Evolutionary conservation across 306 rosid genomes (phyloP), one percentile per base, ranked within the genome.

Genomic region (Psophocarpus tetragonolobus): DNA sequence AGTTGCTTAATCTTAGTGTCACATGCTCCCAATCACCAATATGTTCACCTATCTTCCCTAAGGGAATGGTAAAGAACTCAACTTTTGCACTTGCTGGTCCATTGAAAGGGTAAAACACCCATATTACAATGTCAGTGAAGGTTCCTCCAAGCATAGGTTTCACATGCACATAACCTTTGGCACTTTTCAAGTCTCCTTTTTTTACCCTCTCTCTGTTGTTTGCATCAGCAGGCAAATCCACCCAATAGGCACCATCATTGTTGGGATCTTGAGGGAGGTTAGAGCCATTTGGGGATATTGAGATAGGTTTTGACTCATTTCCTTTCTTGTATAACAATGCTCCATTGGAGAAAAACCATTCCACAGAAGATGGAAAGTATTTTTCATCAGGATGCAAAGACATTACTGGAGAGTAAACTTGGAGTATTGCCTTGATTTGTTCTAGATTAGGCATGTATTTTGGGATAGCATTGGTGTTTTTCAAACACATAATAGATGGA

Each of bases 1-100:
- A 91, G 74, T 94, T 94, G 82, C 98, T 94, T 4, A 94, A 51
- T 12, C 97, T 80, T 76, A 94, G 44, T 0, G 98, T 94, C 12
- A 91, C 75, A 74, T 94, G 97, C 76, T 94, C 97, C 97, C 97
- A 91, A 1, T 94, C 96, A 1, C 98, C 92, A 3, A 91, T 86
- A 61, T 94, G 98, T 51, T 94, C 87, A 29, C 98, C 96, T 20
- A 91, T 85, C 48, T 70, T 85, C 24, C 90, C 93, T 30, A 94
- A 12, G 0, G 87, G 14, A 4, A 91, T 3, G n/a, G 64, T 87
- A 8, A 91, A 0, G 9, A 82, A 20, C 30, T 75, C 74, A 1
- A 88, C 91, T 82, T 90, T 90, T 4, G 90, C 97, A 60, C 82
- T 90, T 0, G 83, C 89, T 0, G 94, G 87, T 0, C 98, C 98